A percentile compares a stretch with the other conserved stretches of the same genome.
Evolutionary conservation across 768 basidiomycete species (phyloP).

Genomic region (Mycena amicta): DNA sequence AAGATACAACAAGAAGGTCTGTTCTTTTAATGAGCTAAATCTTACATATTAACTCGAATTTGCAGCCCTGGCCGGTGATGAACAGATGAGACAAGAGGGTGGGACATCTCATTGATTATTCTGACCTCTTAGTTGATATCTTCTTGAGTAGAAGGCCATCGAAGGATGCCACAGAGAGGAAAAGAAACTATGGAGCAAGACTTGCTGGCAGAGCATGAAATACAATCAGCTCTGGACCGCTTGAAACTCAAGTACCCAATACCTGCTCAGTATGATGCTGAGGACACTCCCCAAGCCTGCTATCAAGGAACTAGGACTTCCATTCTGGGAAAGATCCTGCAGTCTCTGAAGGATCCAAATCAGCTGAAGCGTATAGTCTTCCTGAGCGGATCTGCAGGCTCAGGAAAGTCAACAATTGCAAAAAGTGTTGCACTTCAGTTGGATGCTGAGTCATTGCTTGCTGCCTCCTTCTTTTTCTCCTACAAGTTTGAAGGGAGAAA

Average conservation of each 20-base stretch:
- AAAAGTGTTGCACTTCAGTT: constrained; percentile 3
- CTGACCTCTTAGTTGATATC: no score
- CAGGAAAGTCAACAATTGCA: constrained; percentile 10
- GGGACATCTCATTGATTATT: no score
- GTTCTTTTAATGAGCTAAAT: no score
- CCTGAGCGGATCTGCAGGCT: constrained; percentile 1
- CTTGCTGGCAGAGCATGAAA: no score
- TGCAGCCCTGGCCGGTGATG: no score
- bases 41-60: no score
- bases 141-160: no score
- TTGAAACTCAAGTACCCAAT: neutral
- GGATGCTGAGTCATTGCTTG: neutral
- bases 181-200: no score
- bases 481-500: neutral
- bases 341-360: neutral
- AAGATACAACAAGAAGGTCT: no score
- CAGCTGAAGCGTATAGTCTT: constrained; percentile 2
- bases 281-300: neutral
- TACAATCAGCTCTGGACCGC: no score
- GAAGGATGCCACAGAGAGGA: no score
- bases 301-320: constrained; percentile 1
- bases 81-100: no score
- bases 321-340: neutral
- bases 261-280: neutral
- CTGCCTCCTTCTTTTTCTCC: constrained; percentile 13